phyloP scores from a whole-genome alignment of 768 basidiomycete genomes.

The Suillus sp. region DNA sequence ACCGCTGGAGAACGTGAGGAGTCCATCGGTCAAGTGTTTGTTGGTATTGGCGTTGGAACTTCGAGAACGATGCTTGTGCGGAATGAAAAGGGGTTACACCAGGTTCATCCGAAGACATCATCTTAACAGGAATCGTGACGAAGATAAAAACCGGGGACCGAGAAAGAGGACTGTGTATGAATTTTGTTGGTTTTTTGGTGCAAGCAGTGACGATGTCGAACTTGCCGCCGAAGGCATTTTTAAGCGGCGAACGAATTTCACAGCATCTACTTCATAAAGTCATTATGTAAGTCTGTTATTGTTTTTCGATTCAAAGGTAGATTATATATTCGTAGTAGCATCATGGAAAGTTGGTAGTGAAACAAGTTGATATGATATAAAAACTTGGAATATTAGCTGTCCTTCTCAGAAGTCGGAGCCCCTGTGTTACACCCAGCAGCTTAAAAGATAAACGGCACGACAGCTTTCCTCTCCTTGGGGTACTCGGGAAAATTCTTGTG shows the following conservation, averaged over 20 bases:
- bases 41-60: constrained; percentile 79
- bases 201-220: background rate
- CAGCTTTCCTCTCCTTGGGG: constrained; percentile 71
- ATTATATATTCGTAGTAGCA: background rate
- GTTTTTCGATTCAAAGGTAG: background rate
- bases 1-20: constrained; percentile 86
- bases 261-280: too few relatives aligned
- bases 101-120: constrained; percentile 39
- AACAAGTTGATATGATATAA: background rate
- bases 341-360: constrained; percentile 1
- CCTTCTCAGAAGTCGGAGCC: background rate
- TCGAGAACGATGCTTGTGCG: constrained; percentile 33
- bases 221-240: background rate
- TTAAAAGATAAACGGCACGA: constrained; percentile 79
- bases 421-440: background rate
- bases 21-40: constrained; percentile 90
- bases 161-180: constrained; percentile 3
- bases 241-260: constrained; percentile 14
- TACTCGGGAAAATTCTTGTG: constrained; percentile 76
- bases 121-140: constrained; percentile 19
- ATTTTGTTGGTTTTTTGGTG: constrained; percentile 15
- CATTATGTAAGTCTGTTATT: too few relatives aligned
- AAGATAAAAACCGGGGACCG: constrained; percentile 2
- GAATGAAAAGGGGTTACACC: constrained; percentile 31
- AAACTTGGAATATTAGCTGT: background rate